Base-by-base conservation (phyloP, 768 basidiomycete species). In the Trametes elegans region DNA sequence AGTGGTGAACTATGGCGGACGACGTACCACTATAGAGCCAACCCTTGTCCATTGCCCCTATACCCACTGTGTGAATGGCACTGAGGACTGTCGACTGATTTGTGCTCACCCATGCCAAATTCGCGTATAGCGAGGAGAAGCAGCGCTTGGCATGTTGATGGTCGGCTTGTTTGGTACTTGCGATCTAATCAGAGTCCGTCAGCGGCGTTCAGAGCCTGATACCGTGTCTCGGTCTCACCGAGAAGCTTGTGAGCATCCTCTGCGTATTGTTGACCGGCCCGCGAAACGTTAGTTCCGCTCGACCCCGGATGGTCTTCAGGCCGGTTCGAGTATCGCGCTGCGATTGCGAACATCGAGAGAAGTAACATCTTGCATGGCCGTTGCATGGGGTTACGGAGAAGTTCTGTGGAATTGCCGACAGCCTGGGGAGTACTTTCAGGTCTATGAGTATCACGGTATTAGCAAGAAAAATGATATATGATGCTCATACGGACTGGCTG, bases 91-190 rank as follows among this genome's bases (percentile, higher is more conserved):
- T 10, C 11, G 28, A n/a, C n/a, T 35, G 16, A 19, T 14, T 11
- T 10, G 9, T 45, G 7, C 69, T 72, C 76, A 64, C 89, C 90
- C 31, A 91, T 85, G 13, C 93, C 93, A 66, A 93, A 88, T 72
- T 94, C 91, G 5, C 91, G 80, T 66, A 90, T 83, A 0, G 89
- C 89, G 11, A 93, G 70, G 11, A 95, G 78, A 39, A 95, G 74
- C 13, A 94, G 69, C 1, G 91, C 80, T 65, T 95, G 93, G 21
- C 90, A 88, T 0, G 88, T 90, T 3, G 90, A 85, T 29, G 83
- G 80, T 28, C 87, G 76, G 49, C 82, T 84, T 45, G 79, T 79
- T 57, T 88, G 85, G 49, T 85, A 84, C 10, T 84, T 76, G 60
- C 81, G 76, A 48, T 81, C 82, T 90, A n/a, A 7, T 10, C 14